Evolutionary conservation across 148 eudicot species (phyloP), one percentile per base, ranked within the genome.

Genomic region (Euryodendron excelsum): DNA sequence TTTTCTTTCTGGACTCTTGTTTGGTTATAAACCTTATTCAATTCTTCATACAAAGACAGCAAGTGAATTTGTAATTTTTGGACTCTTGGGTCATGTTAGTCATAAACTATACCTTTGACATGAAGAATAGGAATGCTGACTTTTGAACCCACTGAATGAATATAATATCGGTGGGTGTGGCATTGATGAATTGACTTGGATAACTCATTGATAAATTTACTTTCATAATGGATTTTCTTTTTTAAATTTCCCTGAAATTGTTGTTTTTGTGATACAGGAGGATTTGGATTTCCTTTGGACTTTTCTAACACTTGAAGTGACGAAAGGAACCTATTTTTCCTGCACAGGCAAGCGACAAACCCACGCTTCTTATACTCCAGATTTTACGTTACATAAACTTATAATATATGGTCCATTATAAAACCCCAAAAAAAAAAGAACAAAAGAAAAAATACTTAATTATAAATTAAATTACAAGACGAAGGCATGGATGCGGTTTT

Each of bases 401-500:
- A 60, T 59, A 30, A 68, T 66, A 69, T 73, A 81, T 78, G 34
- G 60, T 74, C 66, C 77, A 61, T 25, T 77, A 68, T 77, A 50
- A 52, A 55, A 44, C 45, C 37, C 36, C 17, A 36, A 20, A 41
- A 23, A n/a, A 69, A 71, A 75, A 69, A 14, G 44, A 69, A 34
- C 1, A 67, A 80, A 76, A 73, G 76, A 62, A 21, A 71, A 64
- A 23, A 2, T 39, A 52, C 10, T 36, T 71, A 53, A 45, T 78
- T 7, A 27, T 14, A 36, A 14, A 70, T 28, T 76, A 67, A 73
- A 68, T 80, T 75, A 66, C 79, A 30, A 23, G 41, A 69, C 63
- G 63, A 80, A 61, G 81, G 82, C 87, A 82, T 80, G 87, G 90
- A 86, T 88, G 85, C 90, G 72, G 81, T 81, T 88, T 88, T 88